Percentiles rank a stretch among this genome's conserved stretches.
These are phyloP conservation scores for Lactarius indigo DNA, from an alignment of 768 basidiomycete genomes.

Conservation along the genomic window DNA sequence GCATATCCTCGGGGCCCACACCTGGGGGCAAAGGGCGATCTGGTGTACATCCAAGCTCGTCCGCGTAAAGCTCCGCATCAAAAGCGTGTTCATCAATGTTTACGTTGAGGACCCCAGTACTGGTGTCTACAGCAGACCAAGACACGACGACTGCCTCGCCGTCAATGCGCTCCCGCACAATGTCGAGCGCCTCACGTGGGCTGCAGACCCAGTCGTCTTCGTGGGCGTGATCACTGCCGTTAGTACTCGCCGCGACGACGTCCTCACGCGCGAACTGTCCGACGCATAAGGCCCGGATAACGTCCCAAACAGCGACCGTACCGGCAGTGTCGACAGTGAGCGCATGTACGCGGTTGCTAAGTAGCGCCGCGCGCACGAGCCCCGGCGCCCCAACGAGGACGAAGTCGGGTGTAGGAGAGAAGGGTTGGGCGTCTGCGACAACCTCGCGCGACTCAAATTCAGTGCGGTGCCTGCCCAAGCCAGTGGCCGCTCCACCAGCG, in stretches of 20 bases:
- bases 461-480: slow-evolving; percentile 40
- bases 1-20: slow-evolving; percentile 70
- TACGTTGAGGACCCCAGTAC: slow-evolving; percentile 82
- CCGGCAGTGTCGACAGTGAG: slow-evolving; percentile 88
- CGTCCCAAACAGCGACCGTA: slow-evolving; percentile 90
- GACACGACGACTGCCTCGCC: slow-evolving; percentile 82
- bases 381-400: slow-evolving; percentile 75
- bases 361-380: slow-evolving; percentile 72
- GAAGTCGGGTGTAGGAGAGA: slow-evolving; percentile 55
- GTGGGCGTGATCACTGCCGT: slow-evolving; percentile 22
- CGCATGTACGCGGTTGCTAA: slow-evolving; percentile 89
- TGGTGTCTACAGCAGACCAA: slow-evolving; percentile 90
- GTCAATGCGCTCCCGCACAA: slow-evolving; percentile 87
- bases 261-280: slow-evolving; percentile 68
- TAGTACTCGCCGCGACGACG: slow-evolving; percentile 45
- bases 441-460: slow-evolving; percentile 73
- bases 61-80: slow-evolving; percentile 93
- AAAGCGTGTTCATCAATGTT: slow-evolving; percentile 87
- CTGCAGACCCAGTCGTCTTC: slow-evolving; percentile 50
- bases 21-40: slow-evolving; percentile 39
- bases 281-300: slow-evolving; percentile 70
- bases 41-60: slow-evolving; percentile 72
- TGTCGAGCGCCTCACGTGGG: slow-evolving; percentile 81
- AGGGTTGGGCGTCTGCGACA: slow-evolving; percentile 68
- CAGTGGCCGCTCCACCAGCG: slow-evolving; percentile 31